These are phyloP conservation scores for Ascochyta koolunga DNA, from an alignment of 2,329 filamentous ascomycete species.

Conservation along the genomic window DNA sequence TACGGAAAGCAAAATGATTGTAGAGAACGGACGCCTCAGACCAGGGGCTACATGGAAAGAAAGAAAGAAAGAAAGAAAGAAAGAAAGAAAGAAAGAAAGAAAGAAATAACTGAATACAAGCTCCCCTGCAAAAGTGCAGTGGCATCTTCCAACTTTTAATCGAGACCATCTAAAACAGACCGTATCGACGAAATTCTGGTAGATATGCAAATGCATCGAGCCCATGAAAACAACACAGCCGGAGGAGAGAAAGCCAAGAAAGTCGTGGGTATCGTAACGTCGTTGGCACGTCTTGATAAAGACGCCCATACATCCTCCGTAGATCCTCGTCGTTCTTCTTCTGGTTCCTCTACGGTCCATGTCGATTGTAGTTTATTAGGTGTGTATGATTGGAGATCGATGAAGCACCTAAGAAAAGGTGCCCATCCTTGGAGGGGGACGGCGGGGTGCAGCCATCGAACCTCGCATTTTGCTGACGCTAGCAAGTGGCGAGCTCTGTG, in stretches of 20 bases:
- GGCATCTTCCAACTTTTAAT: constrained; percentile 27
- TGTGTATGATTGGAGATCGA: background rate
- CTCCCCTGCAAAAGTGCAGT: constrained; percentile 10
- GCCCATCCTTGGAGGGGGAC: constrained; percentile 42
- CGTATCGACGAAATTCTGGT: constrained; percentile 31
- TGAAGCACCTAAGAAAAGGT: constrained; percentile 37
- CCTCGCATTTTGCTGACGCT: constrained; percentile 39
- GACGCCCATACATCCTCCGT: constrained; percentile 21
- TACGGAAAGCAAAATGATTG: constrained; percentile 12
- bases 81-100: constrained; percentile 3
- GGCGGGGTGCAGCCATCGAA: constrained; percentile 35
- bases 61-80: constrained; percentile 3
- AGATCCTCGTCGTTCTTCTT: constrained; percentile 24
- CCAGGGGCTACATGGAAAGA: constrained; percentile 3
- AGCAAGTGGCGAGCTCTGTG: constrained; percentile 36
- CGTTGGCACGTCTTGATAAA: constrained; percentile 26
- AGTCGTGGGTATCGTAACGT: constrained; percentile 47
- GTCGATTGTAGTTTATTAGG: constrained; percentile 8
- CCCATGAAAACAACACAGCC: constrained; percentile 34
- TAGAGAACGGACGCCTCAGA: constrained; percentile 16
- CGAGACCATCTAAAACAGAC: constrained; percentile 21
- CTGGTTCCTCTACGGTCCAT: constrained; percentile 6
- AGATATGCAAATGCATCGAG: constrained; percentile 35
- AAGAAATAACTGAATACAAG: background rate
- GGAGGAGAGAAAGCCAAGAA: constrained; percentile 27